Evolutionary conservation across 768 basidiomycete genomes (phyloP), one percentile per base, ranked within the genome.

Genomic region (Phanerochaete sordida): DNA sequence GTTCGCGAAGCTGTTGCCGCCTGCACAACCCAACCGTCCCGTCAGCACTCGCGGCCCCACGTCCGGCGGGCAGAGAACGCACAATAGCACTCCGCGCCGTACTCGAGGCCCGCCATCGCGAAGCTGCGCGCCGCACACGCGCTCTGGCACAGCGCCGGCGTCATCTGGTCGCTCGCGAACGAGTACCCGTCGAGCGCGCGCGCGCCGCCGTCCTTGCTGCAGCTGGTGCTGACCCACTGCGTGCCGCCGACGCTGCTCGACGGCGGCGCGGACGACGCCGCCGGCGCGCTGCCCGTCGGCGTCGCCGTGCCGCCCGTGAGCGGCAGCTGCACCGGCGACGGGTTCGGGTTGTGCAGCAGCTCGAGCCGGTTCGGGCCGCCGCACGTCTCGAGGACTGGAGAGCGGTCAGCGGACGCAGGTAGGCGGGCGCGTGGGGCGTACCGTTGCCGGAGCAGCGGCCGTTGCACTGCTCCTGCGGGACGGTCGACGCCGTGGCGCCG

Each of bases 41-140:
- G 11, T 37, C 3, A 43, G 39, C n/a, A 30, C 26, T 27, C 13
- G 30, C 9, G 35, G 45, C 30, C n/a, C 52, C 24, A 12, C n/a
- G 2, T 7, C 11, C 4, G 16, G n/a, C 1, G 26, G 46, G 13
- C 15, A 19, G 12, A 30, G 16, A 53, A 59, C 64, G 56, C 52
- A 65, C 74, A 75, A 61, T 69, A 73, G 62, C 74, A 74, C 58
- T 75, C 69, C 43, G 61, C 56, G 35, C 70, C 66, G 62, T 69
- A 73, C 63, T 75, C 71, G 30, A 73, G 35, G 37, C 73, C 75
- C n/a, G 74, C 75, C 35, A 70, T 63, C 8, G 63, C 56, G 69
- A 67, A 73, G 26, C 69, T 68, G 46, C 66, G 60, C 31, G 60
- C 28, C 0, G 65, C 56, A 61, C 77, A 78, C 16, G 66, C 67